A percentile compares a stretch with the other conserved stretches of the same genome.
Conservation (phyloP, 495 filamentous ascomycete species). For the Rusavskia elegans region DNA sequence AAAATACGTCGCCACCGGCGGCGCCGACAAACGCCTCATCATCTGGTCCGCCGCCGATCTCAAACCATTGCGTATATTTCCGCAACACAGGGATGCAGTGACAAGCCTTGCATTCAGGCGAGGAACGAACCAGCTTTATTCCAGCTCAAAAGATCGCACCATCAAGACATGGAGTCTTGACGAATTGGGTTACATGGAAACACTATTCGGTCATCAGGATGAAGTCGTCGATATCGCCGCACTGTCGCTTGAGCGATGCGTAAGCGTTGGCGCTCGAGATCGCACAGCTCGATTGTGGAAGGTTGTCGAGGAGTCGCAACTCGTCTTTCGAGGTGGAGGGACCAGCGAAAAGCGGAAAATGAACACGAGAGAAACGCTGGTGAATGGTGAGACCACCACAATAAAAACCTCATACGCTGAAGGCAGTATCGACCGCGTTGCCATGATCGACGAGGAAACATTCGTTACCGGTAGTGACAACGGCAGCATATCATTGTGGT, state of each 20-base stretch:
- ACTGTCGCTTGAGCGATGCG: conserved; percentile 69
- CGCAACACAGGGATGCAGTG: conserved; percentile 81
- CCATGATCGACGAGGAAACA: conserved; percentile 73
- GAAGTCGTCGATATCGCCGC: conserved; percentile 69
- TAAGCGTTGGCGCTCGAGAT: conserved; percentile 80
- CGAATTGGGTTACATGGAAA: conserved; percentile 81
- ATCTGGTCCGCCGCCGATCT: conserved; percentile 73
- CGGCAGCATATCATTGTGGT: conserved; percentile 76
- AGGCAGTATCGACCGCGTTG: conserved; percentile 78
- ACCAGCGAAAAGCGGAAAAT: not conserved
- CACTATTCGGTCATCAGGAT: conserved; percentile 91
- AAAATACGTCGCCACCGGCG: conserved; percentile 81
- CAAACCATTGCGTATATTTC: conserved; percentile 64
- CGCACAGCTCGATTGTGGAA: conserved; percentile 94
- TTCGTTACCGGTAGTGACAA: conserved; percentile 92
- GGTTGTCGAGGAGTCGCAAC: conserved; percentile 83
- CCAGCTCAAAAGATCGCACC: conserved; percentile 72
- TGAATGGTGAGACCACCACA: conserved; percentile 10
- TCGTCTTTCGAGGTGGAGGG: conserved; percentile 65
- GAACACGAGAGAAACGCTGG: not conserved
- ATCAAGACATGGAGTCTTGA: conserved; percentile 78
- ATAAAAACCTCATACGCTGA: conserved; percentile 41
- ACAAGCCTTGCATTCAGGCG: conserved; percentile 70
- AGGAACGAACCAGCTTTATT: conserved; percentile 86
- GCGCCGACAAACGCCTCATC: conserved; percentile 62